These are phyloP conservation scores for Monosporascus sp. DNA, from an alignment of 2,329 filamentous ascomycete species.

Conservation along the genomic window DNA sequence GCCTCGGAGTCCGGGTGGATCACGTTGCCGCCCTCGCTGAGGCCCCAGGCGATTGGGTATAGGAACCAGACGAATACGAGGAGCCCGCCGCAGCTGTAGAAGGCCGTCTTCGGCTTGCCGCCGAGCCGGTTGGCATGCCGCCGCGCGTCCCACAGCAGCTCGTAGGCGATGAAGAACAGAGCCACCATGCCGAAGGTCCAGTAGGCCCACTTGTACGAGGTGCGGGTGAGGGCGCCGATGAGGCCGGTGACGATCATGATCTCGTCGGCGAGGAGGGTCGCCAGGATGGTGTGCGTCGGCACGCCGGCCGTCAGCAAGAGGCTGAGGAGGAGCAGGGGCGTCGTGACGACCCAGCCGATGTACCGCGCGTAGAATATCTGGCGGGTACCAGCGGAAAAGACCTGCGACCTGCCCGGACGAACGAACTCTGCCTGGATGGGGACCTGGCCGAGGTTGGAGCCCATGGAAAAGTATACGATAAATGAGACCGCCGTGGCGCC, in stretches of 20 bases:
- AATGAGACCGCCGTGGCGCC: slow-evolving; percentile 51
- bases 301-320: slow-evolving; percentile 59
- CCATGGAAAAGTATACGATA: slow-evolving; percentile 63
- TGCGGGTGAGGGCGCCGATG: slow-evolving; percentile 57
- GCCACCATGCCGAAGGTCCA: slow-evolving; percentile 49
- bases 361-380: slow-evolving; percentile 64
- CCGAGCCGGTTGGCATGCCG: slow-evolving; percentile 51
- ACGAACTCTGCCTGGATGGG: slow-evolving; percentile 57
- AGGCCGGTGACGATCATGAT: slow-evolving; percentile 65
- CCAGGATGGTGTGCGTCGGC: slow-evolving; percentile 59
- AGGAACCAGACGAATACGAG: slow-evolving; percentile 59
- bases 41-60: slow-evolving; percentile 60
- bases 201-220: slow-evolving; percentile 65
- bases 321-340: slow-evolving; percentile 57
- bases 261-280: slow-evolving; percentile 55
- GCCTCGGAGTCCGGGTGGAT: slow-evolving; percentile 62
- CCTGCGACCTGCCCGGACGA: slow-evolving; percentile 31
- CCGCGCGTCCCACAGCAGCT: slow-evolving; percentile 50
- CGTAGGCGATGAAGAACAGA: slow-evolving; percentile 55
- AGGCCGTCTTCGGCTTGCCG: slow-evolving; percentile 45
- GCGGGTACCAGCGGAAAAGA: slow-evolving; percentile 45
- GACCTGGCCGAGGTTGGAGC: slow-evolving; percentile 58
- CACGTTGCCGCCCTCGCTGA: slow-evolving; percentile 59
- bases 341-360: slow-evolving; percentile 60
- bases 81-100: slow-evolving; percentile 49